Evolutionary conservation across 352 stramenopile genomes (phyloP), one percentile per base, ranked within the genome.

Genomic region (Blastocystis hominis): DNA sequence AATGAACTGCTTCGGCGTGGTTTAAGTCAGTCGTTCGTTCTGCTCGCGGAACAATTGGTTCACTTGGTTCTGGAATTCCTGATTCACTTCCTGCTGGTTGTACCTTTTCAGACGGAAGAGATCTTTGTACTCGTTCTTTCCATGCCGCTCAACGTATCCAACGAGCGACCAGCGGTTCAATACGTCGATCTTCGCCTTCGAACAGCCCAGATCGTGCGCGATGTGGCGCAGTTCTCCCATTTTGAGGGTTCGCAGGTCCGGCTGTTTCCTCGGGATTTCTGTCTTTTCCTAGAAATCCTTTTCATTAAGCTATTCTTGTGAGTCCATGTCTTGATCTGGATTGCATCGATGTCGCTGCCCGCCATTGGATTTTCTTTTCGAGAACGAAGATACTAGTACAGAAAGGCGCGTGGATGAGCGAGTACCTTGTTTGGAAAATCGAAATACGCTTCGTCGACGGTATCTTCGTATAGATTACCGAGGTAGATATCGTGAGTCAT

Each of bases 31-130:
- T 20, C 72, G 55, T 17, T 84, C 55, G 50, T 30, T 38, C 50
- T 84, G 72, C 20, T 84, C 72, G 20, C 68, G 20, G 44, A 84
- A 84, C 24, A 66, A 53, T 9, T 53, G 15, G 56, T 30, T 30
- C 3, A 68, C 72, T 34, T 84, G 72, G 34, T 84, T 61, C 47
- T 84, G 72, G 72, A 84, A 84, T n/a, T 64, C 44, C 15, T n/a
- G 30, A 34, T 84, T 84, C 50, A 66, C 47, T 42, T 84, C 72
- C 72, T 84, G 72, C 50, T 84, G 72, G 36, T 84, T 84, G n/a
- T n/a, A n/a, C n/a, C n/a, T n/a, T n/a, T n/a, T 56, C 13, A 68
- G 44, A 24, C 72, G 72, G 40, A 68, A 84, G 4, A 53, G 36
- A 42, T 84, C 55, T 7, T 36, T 47, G 7, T 47, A 24, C 7